These are phyloP conservation scores for Aspergillus unguis DNA, from an alignment of 2,329 filamentous ascomycete species.

Conservation along the genomic window DNA sequence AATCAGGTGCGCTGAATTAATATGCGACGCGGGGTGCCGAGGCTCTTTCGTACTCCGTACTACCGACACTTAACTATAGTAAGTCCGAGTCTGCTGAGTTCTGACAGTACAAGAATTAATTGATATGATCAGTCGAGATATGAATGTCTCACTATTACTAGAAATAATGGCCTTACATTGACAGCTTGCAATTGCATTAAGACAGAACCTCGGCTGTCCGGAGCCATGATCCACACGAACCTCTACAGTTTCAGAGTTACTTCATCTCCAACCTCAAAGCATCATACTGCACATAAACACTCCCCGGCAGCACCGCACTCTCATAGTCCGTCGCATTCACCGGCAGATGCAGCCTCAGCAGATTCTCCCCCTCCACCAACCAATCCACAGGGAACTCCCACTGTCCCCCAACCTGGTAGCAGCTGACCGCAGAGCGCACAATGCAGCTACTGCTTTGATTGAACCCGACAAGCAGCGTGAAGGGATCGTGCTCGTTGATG, in stretches of 20 bases:
- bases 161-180: no score
- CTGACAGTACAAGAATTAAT: no score
- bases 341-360: constrained; percentile 57
- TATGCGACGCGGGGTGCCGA: background rate
- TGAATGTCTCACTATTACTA: no score
- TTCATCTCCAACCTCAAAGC: constrained; percentile 58
- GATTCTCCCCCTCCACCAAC: constrained; percentile 53
- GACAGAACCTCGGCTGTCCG: background rate
- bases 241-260: background rate
- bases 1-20: background rate
- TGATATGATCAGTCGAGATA: no score
- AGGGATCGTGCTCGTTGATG: constrained; percentile 43
- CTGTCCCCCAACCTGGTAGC: constrained; percentile 61
- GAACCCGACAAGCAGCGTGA: constrained; percentile 39
- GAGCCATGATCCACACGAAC: background rate
- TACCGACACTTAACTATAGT: no score
- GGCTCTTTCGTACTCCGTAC: no score
- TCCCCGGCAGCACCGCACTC: constrained; percentile 53
- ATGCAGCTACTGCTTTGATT: constrained; percentile 59
- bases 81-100: no score
- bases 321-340: constrained; percentile 59
- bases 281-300: constrained; percentile 64
- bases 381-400: constrained; percentile 54
- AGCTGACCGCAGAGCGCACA: constrained; percentile 58
- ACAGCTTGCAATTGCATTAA: no score